Conservation (phyloP, 2,329 filamentous ascomycete genomes). For the Penicillium aurantiogriseum region DNA sequence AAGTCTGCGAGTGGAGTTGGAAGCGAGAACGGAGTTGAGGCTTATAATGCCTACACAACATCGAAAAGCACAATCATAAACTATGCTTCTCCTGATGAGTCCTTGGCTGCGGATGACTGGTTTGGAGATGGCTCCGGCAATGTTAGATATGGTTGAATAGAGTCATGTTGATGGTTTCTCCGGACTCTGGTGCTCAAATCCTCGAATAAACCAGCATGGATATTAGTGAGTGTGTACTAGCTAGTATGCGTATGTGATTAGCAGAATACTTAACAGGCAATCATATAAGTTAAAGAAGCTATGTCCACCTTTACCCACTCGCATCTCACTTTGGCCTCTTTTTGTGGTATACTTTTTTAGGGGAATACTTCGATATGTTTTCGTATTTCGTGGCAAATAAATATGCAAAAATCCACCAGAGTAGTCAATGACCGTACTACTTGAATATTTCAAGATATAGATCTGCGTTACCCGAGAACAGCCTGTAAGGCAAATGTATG, state of each 20-base stretch:
- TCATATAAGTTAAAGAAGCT: not conserved
- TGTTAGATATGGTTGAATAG: constrained; percentile 60
- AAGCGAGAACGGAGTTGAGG: constrained; percentile 69
- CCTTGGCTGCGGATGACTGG: constrained; percentile 52
- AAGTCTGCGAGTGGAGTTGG: constrained; percentile 62
- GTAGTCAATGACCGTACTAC: not conserved
- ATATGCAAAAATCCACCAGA: not conserved
- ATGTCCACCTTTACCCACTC: not conserved
- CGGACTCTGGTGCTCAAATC: not conserved
- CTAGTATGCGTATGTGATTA: not conserved
- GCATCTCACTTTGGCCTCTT: not conserved
- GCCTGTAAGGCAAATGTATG: constrained; percentile 1
- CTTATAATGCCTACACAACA: constrained; percentile 57
- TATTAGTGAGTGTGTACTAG: not conserved
- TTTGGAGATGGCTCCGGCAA: constrained; percentile 58
- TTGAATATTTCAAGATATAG: not conserved
- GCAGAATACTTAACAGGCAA: not conserved
- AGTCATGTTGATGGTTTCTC: not conserved
- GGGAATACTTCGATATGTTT: not conserved
- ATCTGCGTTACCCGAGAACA: not conserved
- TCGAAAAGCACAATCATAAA: constrained; percentile 53
- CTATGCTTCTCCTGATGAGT: constrained; percentile 47
- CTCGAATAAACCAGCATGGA: not conserved
- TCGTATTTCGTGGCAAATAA: not conserved
- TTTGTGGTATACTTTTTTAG: not conserved